A percentile compares a stretch with the other conserved stretches of the same genome.
phyloP scores from a whole-genome alignment of 352 stramenopile genomes.

The Elongisporangium anandrum region DNA sequence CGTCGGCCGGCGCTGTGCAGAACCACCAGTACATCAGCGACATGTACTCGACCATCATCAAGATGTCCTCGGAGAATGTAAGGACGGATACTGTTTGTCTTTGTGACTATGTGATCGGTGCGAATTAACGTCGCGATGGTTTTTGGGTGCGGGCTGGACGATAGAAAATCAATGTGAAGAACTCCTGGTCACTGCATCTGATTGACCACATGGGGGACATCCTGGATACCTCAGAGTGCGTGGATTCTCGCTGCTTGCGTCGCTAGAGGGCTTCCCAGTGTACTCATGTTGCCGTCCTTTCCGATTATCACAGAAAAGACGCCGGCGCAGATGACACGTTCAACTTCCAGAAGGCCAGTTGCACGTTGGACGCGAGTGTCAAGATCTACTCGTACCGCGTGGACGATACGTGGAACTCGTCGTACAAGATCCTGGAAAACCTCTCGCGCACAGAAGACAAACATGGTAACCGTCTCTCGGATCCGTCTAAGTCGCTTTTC shows the following conservation, averaged over 20 bases:
- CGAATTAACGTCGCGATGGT: not conserved
- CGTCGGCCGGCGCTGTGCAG: conserved; percentile 9
- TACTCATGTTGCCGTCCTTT: not conserved
- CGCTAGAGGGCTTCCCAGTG: not conserved
- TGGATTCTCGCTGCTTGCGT: not conserved
- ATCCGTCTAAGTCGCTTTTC: too few species aligned
- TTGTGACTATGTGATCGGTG: not conserved
- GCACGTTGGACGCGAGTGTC: conserved; percentile 97
- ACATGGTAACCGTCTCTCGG: conserved; percentile 14
- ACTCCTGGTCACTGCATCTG: conserved; percentile 95
- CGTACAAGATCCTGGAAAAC: conserved; percentile 98
- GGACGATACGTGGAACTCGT: conserved; percentile 96
- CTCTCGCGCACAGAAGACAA: conserved; percentile 87
- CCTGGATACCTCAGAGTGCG: conserved; percentile 64
- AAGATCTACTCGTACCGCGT: conserved; percentile 99
- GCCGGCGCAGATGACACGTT: conserved; percentile 52
- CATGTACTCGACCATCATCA: conserved; percentile 92
- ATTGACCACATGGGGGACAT: conserved; percentile 98
- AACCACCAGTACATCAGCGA: conserved; percentile 84
- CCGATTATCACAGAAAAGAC: conserved; percentile 12
- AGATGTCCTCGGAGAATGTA: conserved; percentile 91
- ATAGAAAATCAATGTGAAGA: conserved; percentile 97
- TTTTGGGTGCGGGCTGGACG: not conserved
- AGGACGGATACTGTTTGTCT: not conserved
- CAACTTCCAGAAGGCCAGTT: conserved; percentile 98